Conservation (phyloP, 2,329 filamentous ascomycete genomes). For the Endoconidiophora polonica region DNA sequence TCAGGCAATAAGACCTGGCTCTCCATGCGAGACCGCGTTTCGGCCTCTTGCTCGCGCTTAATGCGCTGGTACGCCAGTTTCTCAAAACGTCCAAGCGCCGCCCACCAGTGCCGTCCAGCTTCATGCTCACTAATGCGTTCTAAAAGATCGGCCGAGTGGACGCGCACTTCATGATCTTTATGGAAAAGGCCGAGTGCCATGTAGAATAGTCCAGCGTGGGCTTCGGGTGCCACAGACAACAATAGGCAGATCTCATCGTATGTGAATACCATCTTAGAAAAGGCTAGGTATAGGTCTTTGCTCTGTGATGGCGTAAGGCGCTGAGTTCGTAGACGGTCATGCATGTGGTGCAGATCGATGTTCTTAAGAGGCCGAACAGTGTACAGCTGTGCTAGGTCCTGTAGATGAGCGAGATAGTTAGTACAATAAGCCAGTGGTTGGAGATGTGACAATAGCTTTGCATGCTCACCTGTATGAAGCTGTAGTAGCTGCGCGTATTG, state of each 20-base stretch:
- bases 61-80: constrained; percentile 73
- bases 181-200: constrained; percentile 84
- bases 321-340: constrained; percentile 74
- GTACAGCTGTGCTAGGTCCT: constrained; percentile 51
- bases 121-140: constrained; percentile 74
- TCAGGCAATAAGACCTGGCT: constrained; percentile 23
- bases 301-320: constrained; percentile 61
- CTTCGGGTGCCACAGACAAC: constrained; percentile 67
- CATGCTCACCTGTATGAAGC: constrained; percentile 59
- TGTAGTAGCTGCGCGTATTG: constrained; percentile 87
- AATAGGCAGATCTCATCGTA: constrained; percentile 79
- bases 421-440: too few relatives aligned
- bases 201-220: constrained; percentile 79
- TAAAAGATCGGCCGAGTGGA: constrained; percentile 61
- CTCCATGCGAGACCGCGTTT: constrained; percentile 30
- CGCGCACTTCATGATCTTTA: constrained; percentile 62
- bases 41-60: constrained; percentile 45
- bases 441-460: too few relatives aligned
- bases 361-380: constrained; percentile 52
- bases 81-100: constrained; percentile 67
- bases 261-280: constrained; percentile 57
- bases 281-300: constrained; percentile 68
- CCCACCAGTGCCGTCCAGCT: constrained; percentile 88
- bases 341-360: constrained; percentile 81
- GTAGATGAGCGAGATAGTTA: neutral